Conservation (phyloP, 2,329 filamentous ascomycete genomes). For the Fusarium mangiferae region DNA sequence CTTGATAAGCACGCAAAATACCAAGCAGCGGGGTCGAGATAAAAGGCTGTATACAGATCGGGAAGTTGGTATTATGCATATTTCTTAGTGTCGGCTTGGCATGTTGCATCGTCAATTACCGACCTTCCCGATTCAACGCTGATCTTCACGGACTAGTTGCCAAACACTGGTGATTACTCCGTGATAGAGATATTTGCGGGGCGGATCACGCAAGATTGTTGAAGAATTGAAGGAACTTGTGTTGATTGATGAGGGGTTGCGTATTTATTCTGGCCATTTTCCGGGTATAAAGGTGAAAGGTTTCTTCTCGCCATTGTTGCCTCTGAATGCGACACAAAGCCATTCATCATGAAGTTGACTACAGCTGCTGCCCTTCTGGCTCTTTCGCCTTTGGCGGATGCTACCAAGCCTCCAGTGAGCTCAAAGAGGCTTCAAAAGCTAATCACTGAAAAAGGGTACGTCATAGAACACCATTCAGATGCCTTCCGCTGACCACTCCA, state of each 20-base stretch:
- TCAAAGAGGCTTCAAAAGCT: constrained; percentile 40
- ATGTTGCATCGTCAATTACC: constrained; percentile 18
- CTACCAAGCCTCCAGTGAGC: constrained; percentile 34
- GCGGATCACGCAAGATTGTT: constrained; percentile 26
- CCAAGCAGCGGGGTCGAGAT: background rate
- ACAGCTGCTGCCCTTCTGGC: constrained; percentile 41
- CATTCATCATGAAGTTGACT: constrained; percentile 33
- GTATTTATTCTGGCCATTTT: background rate
- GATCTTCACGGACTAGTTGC: constrained; percentile 33
- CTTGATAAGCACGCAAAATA: background rate
- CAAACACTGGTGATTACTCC: constrained; percentile 22
- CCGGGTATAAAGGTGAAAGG: background rate
- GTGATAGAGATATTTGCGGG: constrained; percentile 21
- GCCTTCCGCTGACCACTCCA: background rate
- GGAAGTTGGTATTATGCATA: constrained; percentile 38
- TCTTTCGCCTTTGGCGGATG: constrained; percentile 30
- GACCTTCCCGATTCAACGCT: constrained; percentile 27
- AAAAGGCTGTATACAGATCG: constrained; percentile 20
- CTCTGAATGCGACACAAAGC: background rate
- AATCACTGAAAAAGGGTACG: constrained; percentile 40
- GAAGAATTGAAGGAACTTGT: constrained; percentile 4
- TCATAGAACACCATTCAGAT: accelerated
- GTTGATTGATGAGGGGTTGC: background rate
- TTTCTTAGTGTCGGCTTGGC: constrained; percentile 34
- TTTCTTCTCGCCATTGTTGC: background rate